Evolutionary conservation across 2,329 filamentous ascomycete genomes (phyloP).

Genomic region (Paracoccidioides brasiliensis): DNA sequence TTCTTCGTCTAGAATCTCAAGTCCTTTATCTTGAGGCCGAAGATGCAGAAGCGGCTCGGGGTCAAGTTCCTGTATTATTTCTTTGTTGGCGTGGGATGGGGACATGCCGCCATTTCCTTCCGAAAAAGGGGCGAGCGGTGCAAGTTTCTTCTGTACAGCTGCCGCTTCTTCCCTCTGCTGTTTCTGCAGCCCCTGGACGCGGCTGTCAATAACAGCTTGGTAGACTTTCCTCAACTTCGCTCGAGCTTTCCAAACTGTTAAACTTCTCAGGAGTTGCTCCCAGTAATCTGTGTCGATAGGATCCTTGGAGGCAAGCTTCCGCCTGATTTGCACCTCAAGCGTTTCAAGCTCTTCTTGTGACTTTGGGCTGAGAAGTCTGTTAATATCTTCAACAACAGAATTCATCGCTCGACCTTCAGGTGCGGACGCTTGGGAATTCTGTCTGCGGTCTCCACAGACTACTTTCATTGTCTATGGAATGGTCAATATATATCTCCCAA

Average conservation of each 20-base stretch:
- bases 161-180: slow-evolving; percentile 56
- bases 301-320: slow-evolving; percentile 77
- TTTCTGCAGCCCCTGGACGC: slow-evolving; percentile 52
- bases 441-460: slow-evolving; percentile 63
- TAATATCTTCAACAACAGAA: slow-evolving; percentile 76
- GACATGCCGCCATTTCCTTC: slow-evolving; percentile 11
- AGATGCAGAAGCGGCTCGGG: slow-evolving; percentile 55
- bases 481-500: not conserved
- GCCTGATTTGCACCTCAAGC: slow-evolving; percentile 73
- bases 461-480: slow-evolving; percentile 56
- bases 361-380: slow-evolving; percentile 75
- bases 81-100: not conserved
- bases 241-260: slow-evolving; percentile 84
- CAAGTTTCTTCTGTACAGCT: slow-evolving; percentile 40
- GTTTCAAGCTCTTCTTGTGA: slow-evolving; percentile 72
- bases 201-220: slow-evolving; percentile 58
- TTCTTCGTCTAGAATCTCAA: slow-evolving; percentile 46
- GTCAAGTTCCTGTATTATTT: slow-evolving; percentile 35
- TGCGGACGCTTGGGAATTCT: slow-evolving; percentile 48
- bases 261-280: slow-evolving; percentile 76
- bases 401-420: slow-evolving; percentile 62
- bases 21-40: slow-evolving; percentile 47
- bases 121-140: slow-evolving; percentile 34
- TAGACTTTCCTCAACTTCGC: slow-evolving; percentile 69
- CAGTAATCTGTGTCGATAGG: slow-evolving; percentile 95